Evolutionary conservation across 805 yeast genomes (phyloP), one percentile per base, ranked within the genome.

Genomic region (Suhomyces sp.): DNA sequence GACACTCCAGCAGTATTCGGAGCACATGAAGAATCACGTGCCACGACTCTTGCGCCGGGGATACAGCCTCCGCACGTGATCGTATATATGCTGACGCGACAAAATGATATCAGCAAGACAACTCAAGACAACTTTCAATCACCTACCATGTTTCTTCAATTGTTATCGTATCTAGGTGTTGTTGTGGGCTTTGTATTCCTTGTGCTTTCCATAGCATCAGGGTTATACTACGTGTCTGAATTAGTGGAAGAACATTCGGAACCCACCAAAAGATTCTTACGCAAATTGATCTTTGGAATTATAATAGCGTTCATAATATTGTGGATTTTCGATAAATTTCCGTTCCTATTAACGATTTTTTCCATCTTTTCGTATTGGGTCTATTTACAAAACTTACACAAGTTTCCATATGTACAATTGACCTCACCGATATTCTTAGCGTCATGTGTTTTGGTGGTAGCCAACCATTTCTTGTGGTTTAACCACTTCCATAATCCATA

Each of bases 201-300:
- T 6, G 74, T 73, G 25, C 58, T 70, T 24, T 66, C 89, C 19
- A 85, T 87, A 53, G 97, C 98, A 0, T 88, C 96, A 2, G 98
- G 97, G 0, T 74, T 94, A 31, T 94, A 91, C 74, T 92, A 91
- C 61, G 76, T 93, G 37, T 88, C 96, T 7, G 99, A 94, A 65
- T 71, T 91, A 29, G 96, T 94, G 13, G 99, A 94, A 65, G 97
- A 92, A 62, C 93, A 94, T 66, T 81, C 96, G 0, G 94, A 88
- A 56, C 83, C 91, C 46, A 89, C 98, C 9, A 86, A 82, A 60
- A 71, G 89, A 52, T 76, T 90, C 50, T 73, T 94, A 37, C 77
- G 75, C 44, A 77, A 84, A 56, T 65, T 83, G 48, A 90, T 92
- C 31, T 82, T 83, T 64, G 71, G 72, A 2, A 81, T 89, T n/a